Evolutionary conservation across 73 alveolate genomes (phyloP), one percentile per base, ranked within the genome.

Genomic region (Blepharisma japonicum): DNA sequence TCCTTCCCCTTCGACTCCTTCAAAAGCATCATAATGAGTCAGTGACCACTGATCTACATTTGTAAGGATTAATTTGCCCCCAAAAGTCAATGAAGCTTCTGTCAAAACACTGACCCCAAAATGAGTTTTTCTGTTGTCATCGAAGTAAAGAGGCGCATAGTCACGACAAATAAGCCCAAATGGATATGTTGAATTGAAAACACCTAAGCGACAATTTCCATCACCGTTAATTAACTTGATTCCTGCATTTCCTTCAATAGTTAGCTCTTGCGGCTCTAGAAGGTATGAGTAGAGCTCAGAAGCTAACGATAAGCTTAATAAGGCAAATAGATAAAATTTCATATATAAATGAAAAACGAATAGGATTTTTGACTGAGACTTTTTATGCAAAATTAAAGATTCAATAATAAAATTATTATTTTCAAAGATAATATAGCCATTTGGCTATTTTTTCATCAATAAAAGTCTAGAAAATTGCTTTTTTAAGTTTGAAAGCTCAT

Each of bases 1-100:
- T 47, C 77, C 86, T 18, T 27, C 68, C 7, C 89, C 89, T 27
- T 84, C 84, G 11, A 25, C 46, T 9, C 46, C 74, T 61, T 61
- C 49, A 61, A 61, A 61, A 9, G 38, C 18, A 25, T 61, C 74
- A 9, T 18, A 61, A 25, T 18, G 49, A 18, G 14, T 9, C 23
- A 61, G 46, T 14, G 50, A 0, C 74, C 74, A 61, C 23, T 61
- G 74, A 48, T 61, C 74, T 20, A 20, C 39, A 61, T 25, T 25
- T 8, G 49, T 9, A 9, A 61, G 11, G 14, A 25, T 25, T 5
- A 61, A 39, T 14, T 25, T 25, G 2, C 18, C n/a, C 2, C 49
- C 11, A 25, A 61, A 61, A 20, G 14, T 14, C 74, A 61, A 61
- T 9, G 14, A n/a, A 5, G 49, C 74, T 61, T 61, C 74, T n/a